Base-by-base conservation (phyloP, 2,329 filamentous ascomycete genomes). In the Sporothrix globosa region DNA sequence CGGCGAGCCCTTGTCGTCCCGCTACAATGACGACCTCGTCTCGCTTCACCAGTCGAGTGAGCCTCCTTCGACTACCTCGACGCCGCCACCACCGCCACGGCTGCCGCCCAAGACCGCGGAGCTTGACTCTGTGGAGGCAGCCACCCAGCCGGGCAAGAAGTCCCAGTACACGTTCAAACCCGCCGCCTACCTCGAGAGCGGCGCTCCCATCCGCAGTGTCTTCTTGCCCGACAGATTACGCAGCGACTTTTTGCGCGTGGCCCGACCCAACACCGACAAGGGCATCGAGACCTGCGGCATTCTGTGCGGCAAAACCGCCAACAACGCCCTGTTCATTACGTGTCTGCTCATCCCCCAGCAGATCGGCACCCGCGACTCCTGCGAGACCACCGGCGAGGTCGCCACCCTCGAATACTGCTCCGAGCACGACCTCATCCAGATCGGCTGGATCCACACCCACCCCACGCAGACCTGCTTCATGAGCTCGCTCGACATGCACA, bases 381-480 rank as follows among this genome's bases (percentile, higher is more conserved):
- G 96, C 79, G 95, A 98, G 80, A 98, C 93, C 24, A 88, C 93
- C 63, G 96, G 97, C 74, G 93, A 97, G 79, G 87, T 87, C 41
- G 88, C 89, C 0, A 85, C 97, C 39, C 94, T 97, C 75, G 93
- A 97, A 70, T 97, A 95, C 78, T 96, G 94, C 77, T 92, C 96
- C 75, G 85, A 85, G 5, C 88, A 97, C 76, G 92, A 96, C 72
- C 81, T 98, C 48, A 87, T 97, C 79, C 89, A 97, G 68, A 85
- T 97, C 5, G 95, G 95, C 52, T 99, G 96, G 96, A 99, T 99
- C 72, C 96, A 99, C 78, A 99, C 96, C 0, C 96, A 99, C 79
- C 96, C 96, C 0, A 93, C 91, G 0, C 96, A 99, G 81, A 96
- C 93, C 0, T 99, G 96, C 80, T 99, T 99, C 79, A 96, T 99